Evolutionary conservation across 169 alveolate species (phyloP), one percentile per base, ranked within the genome.

Genomic region (Plasmodium fragile): DNA sequence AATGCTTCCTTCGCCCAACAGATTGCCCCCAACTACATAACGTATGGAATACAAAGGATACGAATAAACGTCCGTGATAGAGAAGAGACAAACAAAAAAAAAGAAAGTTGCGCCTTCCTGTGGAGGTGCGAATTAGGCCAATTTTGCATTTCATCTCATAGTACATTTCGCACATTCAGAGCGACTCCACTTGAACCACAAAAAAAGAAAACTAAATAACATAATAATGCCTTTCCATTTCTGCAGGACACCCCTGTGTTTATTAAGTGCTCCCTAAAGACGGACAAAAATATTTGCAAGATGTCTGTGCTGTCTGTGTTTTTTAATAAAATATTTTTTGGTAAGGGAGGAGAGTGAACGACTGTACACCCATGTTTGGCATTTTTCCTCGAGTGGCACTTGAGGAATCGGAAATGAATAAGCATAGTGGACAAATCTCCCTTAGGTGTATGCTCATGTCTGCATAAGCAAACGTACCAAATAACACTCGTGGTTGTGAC

Each of bases 21-120:
- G 92, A 83, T 83, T 83, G 92, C 92, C 22, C 92, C 92, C 4
- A 83, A 83, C n/a, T 83, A 83, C 52, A 28, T 83, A 36, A 83
- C 92, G 4, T 83, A 83, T 30, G 92, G 92, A 83, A 45, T 84
- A 45, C 92, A 84, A 49, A 84, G 79, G 30, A 84, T 84, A 34
- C 77, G 78, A 52, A 25, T 84, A 84, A 28, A 84, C 65, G 92
- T 84, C n/a, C 36, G 92, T 11, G 41, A 72, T 18, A 45, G n/a
- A 43, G 77, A 55, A 3, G 28, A 32, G 0, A 10, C 69, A 41
- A 22, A 55, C 30, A 55, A 30, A 82, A 59, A 82, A 59, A 45
- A 65, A 65, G 6, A 4, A 59, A 28, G 32, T 55, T 52, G 32
- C 3, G 53, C 34, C 32, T 13, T 8, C 32, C 7, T 18, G 39